Base-by-base conservation (phyloP, 192 early-diverging fungal species). In the Entophlyctis luteolus region DNA sequence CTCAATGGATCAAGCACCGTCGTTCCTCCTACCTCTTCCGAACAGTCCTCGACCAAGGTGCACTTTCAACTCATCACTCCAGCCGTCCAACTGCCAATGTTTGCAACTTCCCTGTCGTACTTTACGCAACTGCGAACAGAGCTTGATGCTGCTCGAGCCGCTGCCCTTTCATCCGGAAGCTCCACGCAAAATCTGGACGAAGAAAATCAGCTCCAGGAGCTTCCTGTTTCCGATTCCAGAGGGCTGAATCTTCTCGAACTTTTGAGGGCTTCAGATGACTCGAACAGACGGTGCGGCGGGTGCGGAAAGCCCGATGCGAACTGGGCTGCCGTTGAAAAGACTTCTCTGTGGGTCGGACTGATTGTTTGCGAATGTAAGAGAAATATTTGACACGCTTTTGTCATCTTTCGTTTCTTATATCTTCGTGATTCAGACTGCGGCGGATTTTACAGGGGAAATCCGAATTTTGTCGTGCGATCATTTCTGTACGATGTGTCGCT, bases 401-500 rank as follows among this genome's bases (percentile, higher is more conserved):
- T 62, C 16, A 49, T 50, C 14, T 62, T 48, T 4, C 29, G 33
- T 53, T 25, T 31, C 12, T 4, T 27, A 3, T 33, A 22, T 22
- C 5, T 48, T 47, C 23, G 10, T 35, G 45, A 6, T 8, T 8
- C 52, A 67, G 65, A 23, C 25, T 68, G 67, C 55, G 29, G 36
- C 33, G 67, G 67, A 3, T 56, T 42, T 36, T 68, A 58, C 46
- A 3, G 67, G 20, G 31, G 55, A 38, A 36, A 29, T 6, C 42
- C 53, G 1, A 29, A 56, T 18, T 68, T 58, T 35, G 28, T 58
- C 22, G 67, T 68, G 27, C 67, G 67, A 22, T 68, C 67, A 3
- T 68, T 68, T 42, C 55, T 68, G 14, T 68, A 31, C 28, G 67
- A 68, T 32, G 55, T 68, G 3, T 39, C 67, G 25, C 36, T 68